phyloP scores from a whole-genome alignment of 1,139 yeast genomes.

The Saccharomyces hybrid region DNA sequence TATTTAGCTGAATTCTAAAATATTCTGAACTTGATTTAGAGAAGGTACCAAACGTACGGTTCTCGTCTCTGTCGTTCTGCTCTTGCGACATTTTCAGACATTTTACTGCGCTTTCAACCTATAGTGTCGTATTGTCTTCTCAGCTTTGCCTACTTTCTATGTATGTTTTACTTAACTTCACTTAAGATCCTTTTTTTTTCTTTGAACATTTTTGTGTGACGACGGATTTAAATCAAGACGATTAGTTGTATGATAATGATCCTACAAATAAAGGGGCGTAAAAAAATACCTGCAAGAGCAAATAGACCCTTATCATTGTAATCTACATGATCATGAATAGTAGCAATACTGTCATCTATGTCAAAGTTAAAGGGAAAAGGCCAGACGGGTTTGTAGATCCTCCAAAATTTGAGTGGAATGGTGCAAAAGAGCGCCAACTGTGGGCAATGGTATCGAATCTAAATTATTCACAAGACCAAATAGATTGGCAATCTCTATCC shows the following conservation, averaged over 20 bases:
- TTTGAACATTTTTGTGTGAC: neutral
- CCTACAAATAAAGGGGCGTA: neutral
- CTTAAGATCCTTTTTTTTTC: too few species aligned
- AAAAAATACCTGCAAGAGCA: neutral
- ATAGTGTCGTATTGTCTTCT: neutral
- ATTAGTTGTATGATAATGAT: too few species aligned
- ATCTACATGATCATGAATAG: slow-evolving; percentile 18
- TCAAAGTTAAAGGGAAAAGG: slow-evolving; percentile 32
- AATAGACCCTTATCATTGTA: neutral
- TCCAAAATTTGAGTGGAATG: slow-evolving; percentile 36
- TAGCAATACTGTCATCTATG: slow-evolving; percentile 25
- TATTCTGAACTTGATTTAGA: slow-evolving; percentile 7
- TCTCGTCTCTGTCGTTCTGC: neutral
- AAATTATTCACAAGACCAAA: slow-evolving; percentile 30
- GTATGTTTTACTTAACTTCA: neutral
- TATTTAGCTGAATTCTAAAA: slow-evolving; percentile 31
- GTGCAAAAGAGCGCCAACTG: slow-evolving; percentile 34
- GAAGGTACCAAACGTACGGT: neutral
- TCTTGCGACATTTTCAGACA: slow-evolving; percentile 9
- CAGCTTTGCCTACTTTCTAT: too few species aligned
- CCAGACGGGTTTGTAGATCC: slow-evolving; percentile 38
- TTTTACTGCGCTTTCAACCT: slow-evolving; percentile 2
- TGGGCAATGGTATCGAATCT: slow-evolving; percentile 36
- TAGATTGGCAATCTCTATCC: slow-evolving; percentile 34
- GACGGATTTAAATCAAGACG: too few species aligned